Evolutionary conservation across 2,329 filamentous ascomycete species (phyloP), one percentile per base, ranked within the genome.

Genomic region (Tolypocladium nubicola): DNA sequence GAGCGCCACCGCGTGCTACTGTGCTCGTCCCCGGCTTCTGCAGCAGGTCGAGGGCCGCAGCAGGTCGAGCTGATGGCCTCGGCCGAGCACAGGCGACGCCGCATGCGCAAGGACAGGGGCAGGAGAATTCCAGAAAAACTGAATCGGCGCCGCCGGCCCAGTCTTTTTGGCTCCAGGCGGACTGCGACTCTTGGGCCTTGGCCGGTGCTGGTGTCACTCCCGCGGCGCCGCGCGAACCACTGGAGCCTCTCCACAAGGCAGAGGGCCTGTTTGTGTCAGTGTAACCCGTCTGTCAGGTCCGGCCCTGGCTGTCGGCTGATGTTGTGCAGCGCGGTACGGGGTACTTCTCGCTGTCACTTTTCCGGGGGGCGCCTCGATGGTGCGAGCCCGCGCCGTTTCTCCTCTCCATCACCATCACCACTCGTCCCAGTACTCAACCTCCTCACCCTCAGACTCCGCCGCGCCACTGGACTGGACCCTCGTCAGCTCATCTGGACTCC

Each of bases 331-430:
- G 49, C 37, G 19, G 50, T 52, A 53, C 35, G 33, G 50, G 8
- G 50, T 53, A 53, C 52, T 23, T 53, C 52, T 53, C 52, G 52
- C 11, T 53, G 52, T 53, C 2, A 53, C 52, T 53, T 53, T 53
- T 9, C 52, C 52, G 52, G 37, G 38, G 38, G 52, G 52, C 52
- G 50, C 26, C 30, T 19, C 43, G 19, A 47, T 47, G n/a, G n/a
- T 26, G 21, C 43, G 38, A 39, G 38, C 38, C 14, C 14, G 38
- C 13, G 4, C 13, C 26, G 26, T 47, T 30, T 10, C 33, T 23
- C 19, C 16, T 19, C 30, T 35, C 11, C 50, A 11, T n/a, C 16
- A 11, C 52, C 52, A 26, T 53, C 52, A 40, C 35, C 35, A 39
- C 50, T 30, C 26, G 4, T 26, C 3, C 23, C 4, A 2, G 23